phyloP scores from a whole-genome alignment of 2,329 filamentous ascomycete species.

The Grosmannia serpens region DNA sequence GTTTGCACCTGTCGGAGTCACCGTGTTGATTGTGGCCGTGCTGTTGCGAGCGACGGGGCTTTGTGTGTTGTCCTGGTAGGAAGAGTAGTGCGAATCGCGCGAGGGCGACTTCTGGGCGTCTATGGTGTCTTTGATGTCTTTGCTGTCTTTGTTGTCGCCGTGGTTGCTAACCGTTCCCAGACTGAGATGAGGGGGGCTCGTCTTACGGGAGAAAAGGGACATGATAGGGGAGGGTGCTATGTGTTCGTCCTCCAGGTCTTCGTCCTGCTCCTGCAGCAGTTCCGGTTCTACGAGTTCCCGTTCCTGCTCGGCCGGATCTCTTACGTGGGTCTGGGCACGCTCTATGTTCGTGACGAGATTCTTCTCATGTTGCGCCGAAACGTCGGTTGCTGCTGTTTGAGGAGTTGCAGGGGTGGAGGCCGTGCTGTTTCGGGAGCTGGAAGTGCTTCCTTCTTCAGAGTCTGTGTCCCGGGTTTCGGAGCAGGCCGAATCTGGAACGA shows the following conservation, averaged over 20 bases:
- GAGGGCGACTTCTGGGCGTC: slow-evolving; percentile 1
- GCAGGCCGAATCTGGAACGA: slow-evolving; percentile 5
- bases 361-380: slow-evolving; percentile 30
- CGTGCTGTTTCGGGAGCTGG: slow-evolving; percentile 25
- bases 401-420: slow-evolving; percentile 29
- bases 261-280: slow-evolving; percentile 15
- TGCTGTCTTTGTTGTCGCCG: slow-evolving; percentile 13
- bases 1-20: background rate
- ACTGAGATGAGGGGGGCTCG: slow-evolving; percentile 40
- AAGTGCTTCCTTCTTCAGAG: slow-evolving; percentile 13
- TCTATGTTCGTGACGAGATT: slow-evolving; percentile 26
- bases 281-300: background rate
- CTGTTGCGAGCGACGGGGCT: background rate
- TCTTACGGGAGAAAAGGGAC: slow-evolving; percentile 38
- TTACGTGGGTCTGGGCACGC: background rate
- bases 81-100: slow-evolving; percentile 1
- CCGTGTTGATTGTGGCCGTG: background rate
- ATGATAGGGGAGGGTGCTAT: slow-evolving; percentile 19
- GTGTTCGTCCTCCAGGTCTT: slow-evolving; percentile 11
- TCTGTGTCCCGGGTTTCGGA: slow-evolving; percentile 15
- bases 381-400: slow-evolving; percentile 30
- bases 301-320: background rate
- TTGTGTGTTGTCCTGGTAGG: background rate
- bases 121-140: slow-evolving; percentile 17
- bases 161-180: slow-evolving; percentile 21